phyloP scores from a whole-genome alignment of 1,139 yeast species.

The Keqinozyma sinolaborantium region DNA sequence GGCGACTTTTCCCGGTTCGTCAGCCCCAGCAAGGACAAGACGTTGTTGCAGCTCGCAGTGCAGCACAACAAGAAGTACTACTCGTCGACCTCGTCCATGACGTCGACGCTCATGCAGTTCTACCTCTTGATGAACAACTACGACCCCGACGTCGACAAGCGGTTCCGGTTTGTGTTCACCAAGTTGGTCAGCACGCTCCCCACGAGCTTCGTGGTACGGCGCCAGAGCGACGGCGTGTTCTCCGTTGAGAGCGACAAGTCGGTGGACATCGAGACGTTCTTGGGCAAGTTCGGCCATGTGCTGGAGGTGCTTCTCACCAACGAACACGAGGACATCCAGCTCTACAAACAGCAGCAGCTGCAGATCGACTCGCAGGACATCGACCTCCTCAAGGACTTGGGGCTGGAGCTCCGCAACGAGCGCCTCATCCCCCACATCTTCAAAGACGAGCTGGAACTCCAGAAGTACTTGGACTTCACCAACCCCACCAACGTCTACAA shows the following conservation, averaged over 20 bases:
- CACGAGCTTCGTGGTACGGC: conserved; percentile 33
- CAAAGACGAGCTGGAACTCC: conserved; percentile 1
- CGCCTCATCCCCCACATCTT: background rate
- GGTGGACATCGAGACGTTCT: conserved; percentile 62
- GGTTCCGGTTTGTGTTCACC: conserved; percentile 37
- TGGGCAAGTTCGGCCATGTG: conserved; percentile 78
- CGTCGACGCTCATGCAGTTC: conserved; percentile 68
- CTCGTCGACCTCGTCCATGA: conserved; percentile 89
- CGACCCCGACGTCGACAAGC: conserved; percentile 11
- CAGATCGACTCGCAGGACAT: conserved; percentile 3
- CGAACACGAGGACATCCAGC: conserved; percentile 43
- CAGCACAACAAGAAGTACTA: conserved; percentile 43
- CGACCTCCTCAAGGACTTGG: background rate
- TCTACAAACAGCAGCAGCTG: conserved; percentile 12
- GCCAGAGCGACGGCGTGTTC: conserved; percentile 31
- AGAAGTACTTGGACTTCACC: conserved; percentile 11
- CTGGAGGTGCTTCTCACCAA: conserved; percentile 73
- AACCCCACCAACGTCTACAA: conserved; percentile 48
- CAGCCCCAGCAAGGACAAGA: conserved; percentile 64
- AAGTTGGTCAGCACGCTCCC: conserved; percentile 30
- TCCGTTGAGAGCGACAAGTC: conserved; percentile 74
- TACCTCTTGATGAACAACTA: conserved; percentile 68
- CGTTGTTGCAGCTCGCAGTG: conserved; percentile 48
- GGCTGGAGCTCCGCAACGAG: background rate
- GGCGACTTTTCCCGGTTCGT: conserved; percentile 59